Conservation (phyloP, 2,329 filamentous ascomycete species). For the Claviceps citrina region DNA sequence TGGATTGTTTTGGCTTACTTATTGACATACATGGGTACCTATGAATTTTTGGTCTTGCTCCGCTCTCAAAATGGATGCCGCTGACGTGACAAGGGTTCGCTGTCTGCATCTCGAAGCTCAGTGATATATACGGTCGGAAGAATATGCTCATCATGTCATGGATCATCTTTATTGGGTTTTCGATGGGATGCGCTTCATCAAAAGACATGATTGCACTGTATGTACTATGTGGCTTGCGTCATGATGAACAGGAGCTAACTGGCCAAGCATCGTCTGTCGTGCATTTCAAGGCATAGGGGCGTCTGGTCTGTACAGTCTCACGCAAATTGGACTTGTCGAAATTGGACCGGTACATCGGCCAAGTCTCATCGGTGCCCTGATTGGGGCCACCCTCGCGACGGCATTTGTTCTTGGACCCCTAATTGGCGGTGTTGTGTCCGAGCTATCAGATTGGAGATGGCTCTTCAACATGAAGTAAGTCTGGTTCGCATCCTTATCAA, state of each 20-base stretch:
- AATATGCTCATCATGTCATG: conserved; percentile 35
- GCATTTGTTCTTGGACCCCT: conserved; percentile 44
- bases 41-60: neutral
- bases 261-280: conserved; percentile 37
- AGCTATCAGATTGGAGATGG: conserved; percentile 40
- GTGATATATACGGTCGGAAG: conserved; percentile 42
- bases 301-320: conserved; percentile 45
- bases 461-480: conserved; percentile 47
- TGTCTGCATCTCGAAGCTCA: conserved; percentile 41
- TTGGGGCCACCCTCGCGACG: conserved; percentile 39
- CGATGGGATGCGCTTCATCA: conserved; percentile 36
- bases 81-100: conserved; percentile 30
- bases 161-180: conserved; percentile 40
- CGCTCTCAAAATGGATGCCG: neutral
- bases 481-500: neutral
- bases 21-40: conserved; percentile 37
- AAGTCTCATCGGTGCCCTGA: conserved; percentile 37
- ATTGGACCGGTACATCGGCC: conserved; percentile 37
- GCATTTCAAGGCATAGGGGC: conserved; percentile 46
- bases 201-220: conserved; percentile 37
- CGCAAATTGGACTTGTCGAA: conserved; percentile 41
- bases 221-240: conserved; percentile 9
- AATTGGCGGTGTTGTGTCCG: conserved; percentile 39
- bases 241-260: conserved; percentile 9
- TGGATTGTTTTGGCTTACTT: conserved; percentile 43